Base-by-base conservation (phyloP, 805 yeast genomes). In the Kazachstania bromeliacearum region DNA sequence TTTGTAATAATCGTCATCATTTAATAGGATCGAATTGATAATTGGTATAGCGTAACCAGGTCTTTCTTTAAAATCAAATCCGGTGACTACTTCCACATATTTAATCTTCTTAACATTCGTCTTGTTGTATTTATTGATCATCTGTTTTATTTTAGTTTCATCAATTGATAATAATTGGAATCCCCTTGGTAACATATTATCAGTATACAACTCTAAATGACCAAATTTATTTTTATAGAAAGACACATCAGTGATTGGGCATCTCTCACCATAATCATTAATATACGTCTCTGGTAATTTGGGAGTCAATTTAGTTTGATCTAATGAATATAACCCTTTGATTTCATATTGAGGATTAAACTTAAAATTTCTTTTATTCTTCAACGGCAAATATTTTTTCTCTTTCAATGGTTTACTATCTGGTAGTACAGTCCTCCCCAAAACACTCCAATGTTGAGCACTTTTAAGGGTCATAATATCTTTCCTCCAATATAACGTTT, bases 31-130 rank as follows among this genome's bases (percentile, higher is more conserved):
- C 9, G 46, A 42, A 5, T 41, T 35, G 3, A 46, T 40, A 6
- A 40, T 35, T 2, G 58, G 55, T 2, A 52, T 36, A 2, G 57
- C 57, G 36, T 38, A 48, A 2, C 55, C 57, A 4, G 49, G 47
- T 24, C 36, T 48, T 26, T 44, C 40, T 31, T 40, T 48, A 24
- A 55, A 55, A 41, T 52, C 44, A 32, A 53, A 55, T 1, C 59
- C 60, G 27, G 47, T 44, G 5, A 55, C 54, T 2, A 53, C 52
- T 9, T 52, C 50, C 7, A 51, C 4, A 23, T 38, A 51, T 19
- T 42, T 41, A 1, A 53, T 40, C 9, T 29, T 29, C 15, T 27
- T 35, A n/a, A n/a, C n/a, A n/a, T 18, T 10, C 5, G 26, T 24
- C 24, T 29, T 39, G 34, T 50, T 48, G 17, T 41, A 42, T 10